These are phyloP conservation scores for Spergularia bocconei DNA, from an alignment of 148 eudicot species.

Conservation along the genomic window DNA sequence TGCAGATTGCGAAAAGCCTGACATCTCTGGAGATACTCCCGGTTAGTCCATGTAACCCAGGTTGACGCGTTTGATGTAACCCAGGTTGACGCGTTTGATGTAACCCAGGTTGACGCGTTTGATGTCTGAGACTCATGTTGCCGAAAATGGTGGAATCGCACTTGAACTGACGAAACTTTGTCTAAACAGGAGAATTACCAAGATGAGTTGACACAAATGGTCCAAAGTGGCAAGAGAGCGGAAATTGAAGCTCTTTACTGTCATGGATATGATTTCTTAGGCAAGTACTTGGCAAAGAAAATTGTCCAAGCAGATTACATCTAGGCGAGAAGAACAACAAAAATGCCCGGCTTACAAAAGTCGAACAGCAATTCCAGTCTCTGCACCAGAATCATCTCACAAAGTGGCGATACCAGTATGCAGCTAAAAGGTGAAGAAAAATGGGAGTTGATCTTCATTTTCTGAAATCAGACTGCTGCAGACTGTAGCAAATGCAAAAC, in stretches of 20 bases:
- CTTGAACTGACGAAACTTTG: not conserved
- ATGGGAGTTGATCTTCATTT: not conserved
- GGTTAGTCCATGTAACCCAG: constrained; percentile 32
- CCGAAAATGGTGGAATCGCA: not conserved
- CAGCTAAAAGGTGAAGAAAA: no score
- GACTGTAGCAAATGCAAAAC: not conserved
- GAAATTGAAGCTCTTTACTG: constrained; percentile 91
- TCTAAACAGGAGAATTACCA: constrained; percentile 65
- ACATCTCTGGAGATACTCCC: constrained; percentile 62
- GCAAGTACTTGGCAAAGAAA: constrained; percentile 73
- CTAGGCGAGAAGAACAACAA: constrained; percentile 19
- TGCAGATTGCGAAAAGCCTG: constrained; percentile 87
- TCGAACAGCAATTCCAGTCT: not conserved
- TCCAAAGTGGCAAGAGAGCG: constrained; percentile 69
- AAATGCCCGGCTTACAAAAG: not conserved
- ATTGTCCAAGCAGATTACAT: constrained; percentile 79
- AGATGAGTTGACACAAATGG: constrained; percentile 79
- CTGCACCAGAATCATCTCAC: not conserved
- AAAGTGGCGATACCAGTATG: no score
- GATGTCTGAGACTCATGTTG: not conserved
- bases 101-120: not conserved
- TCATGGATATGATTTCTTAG: constrained; percentile 78
- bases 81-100: not conserved
- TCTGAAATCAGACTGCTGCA: not conserved
- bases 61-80: not conserved